Conservation (phyloP, 345 rosid species). For the Dovyalis caffra region DNA sequence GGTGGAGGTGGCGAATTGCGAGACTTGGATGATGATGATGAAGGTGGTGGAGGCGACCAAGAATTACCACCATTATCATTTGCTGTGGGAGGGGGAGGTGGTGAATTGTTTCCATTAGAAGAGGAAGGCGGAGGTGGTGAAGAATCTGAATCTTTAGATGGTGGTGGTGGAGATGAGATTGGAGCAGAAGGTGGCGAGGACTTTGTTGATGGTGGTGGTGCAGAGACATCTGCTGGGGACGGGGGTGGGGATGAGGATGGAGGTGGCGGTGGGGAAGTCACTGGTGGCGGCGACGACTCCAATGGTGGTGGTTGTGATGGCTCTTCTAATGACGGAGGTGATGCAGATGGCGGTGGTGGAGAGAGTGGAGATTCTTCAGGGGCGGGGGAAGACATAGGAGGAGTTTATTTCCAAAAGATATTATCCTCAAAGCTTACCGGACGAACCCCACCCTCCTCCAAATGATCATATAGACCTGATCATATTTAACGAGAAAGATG, state of each 20-base stretch:
- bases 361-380: constrained; percentile 19
- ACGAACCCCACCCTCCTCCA: constrained; percentile 28
- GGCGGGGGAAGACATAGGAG: constrained; percentile 23
- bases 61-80: not conserved
- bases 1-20: constrained; percentile 32
- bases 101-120: not conserved
- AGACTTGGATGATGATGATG: constrained; percentile 30
- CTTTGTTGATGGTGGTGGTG: constrained; percentile 15
- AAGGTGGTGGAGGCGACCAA: constrained; percentile 25
- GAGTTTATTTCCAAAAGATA: constrained; percentile 9
- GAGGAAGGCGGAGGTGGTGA: constrained; percentile 32
- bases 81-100: constrained; percentile 1
- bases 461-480: constrained; percentile 1
- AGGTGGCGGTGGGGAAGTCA: constrained; percentile 23
- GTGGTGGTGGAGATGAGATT: constrained; percentile 29
- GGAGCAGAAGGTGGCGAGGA: constrained; percentile 19
- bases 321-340: constrained; percentile 23
- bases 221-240: not conserved
- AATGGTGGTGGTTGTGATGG: too few relatives aligned
- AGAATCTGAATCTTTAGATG: constrained; percentile 23
- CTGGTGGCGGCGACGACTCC: constrained; percentile 12
- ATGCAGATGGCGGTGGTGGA: constrained; percentile 15
- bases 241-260: constrained; percentile 15
- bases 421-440: constrained; percentile 1
- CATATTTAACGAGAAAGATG: constrained; percentile 1